These are phyloP conservation scores for Eucalyptus regnans DNA, from an alignment of 345 rosid species.

Conservation along the genomic window DNA sequence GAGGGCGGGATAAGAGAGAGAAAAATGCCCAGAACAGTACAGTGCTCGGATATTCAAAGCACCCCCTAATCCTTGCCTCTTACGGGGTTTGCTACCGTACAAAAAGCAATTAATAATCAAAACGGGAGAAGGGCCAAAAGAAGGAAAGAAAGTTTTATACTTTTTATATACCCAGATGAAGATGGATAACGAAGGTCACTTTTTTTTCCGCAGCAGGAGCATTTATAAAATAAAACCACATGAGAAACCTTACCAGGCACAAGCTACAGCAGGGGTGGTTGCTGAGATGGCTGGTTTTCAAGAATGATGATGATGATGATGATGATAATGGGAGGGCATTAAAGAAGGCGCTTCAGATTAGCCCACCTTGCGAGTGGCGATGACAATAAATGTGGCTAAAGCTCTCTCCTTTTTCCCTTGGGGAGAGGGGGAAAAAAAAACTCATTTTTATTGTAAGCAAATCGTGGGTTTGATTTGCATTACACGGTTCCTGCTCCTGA, in stretches of 20 bases:
- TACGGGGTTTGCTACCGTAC: neutral
- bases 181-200: neutral
- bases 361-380: neutral
- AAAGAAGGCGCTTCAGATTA: neutral
- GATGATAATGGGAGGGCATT: neutral
- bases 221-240: neutral
- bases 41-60: neutral
- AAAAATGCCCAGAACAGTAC: neutral
- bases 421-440: neutral
- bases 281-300: neutral
- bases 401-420: neutral
- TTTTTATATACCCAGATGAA: neutral
- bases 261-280: neutral
- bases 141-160: neutral
- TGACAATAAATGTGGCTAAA: neutral
- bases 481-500: neutral
- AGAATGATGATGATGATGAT: neutral
- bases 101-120: neutral
- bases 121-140: neutral
- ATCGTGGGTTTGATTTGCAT: neutral
- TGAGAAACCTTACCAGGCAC: neutral
- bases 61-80: neutral
- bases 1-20: neutral
- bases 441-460: neutral
- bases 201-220: neutral